Base-by-base conservation (phyloP, 2,329 filamentous ascomycete genomes). In the Botrytis pseudocinerea region DNA sequence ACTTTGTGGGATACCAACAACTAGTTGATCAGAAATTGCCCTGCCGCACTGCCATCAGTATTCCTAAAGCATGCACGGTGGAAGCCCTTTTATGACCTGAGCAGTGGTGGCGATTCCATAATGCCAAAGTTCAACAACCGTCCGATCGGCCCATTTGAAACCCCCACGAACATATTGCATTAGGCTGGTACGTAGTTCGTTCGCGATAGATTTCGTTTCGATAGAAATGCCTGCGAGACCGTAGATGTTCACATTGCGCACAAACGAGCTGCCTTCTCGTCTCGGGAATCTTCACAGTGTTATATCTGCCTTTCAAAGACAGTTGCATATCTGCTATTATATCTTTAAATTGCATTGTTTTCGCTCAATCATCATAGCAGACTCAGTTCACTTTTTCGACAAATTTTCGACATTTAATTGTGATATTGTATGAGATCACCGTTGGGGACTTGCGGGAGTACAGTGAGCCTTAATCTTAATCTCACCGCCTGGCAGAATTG, bases 401-500 rank as follows among this genome's bases (percentile, higher is more conserved):
- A 28, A 8, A 22, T 28, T 1, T 65, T 51, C 22, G 48, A 14
- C 25, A 51, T 51, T 51, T 25, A 51, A 51, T n/a, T n/a, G 25
- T 51, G 14, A 51, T 14, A 7, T n/a, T 51, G 48, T 14, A 51
- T 51, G 22, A 51, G 48, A 54, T 54, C 28, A 28, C 14, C 14
- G 14, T 28, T 54, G 14, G n/a, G n/a, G 51, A 2, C 14, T n/a
- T 28, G 14, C 51, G 51, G 18, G 28, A 54, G 51, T 54, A 28
- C 4, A n/a, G 25, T 10, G 22, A 51, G 48, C 48, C 48, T 32
- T 46, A 46, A 46, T 40, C 8, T 32, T 32, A 32, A 32, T 46
- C 8, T 22, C 62, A 64, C 62, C 63, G 63, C 44, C 63, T 14
- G 63, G 63, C 44, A 65, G 44, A 65, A 65, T 65, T 35, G 14